Percentiles rank a stretch among this genome's conserved stretches.
Evolutionary conservation across 2,329 filamentous ascomycete species (phyloP).

Genomic region (Colletotrichum higginsianum): DNA sequence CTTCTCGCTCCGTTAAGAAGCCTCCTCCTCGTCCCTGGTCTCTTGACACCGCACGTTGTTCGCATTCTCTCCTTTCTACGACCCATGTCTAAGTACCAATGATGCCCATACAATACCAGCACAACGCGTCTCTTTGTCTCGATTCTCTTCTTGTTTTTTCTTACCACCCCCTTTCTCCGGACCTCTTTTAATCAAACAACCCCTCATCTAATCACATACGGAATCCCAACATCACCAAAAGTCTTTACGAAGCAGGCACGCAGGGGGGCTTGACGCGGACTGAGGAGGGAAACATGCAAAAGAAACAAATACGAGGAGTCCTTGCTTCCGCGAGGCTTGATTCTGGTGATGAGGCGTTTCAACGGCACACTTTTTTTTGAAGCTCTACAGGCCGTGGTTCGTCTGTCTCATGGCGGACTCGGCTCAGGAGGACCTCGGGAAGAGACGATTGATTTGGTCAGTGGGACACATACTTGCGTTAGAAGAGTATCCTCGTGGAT

Average conservation of each 20-base stretch:
- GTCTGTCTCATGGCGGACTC: constrained; percentile 21
- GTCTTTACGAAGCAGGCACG: constrained; percentile 56
- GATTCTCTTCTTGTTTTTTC: constrained; percentile 43
- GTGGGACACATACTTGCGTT: constrained; percentile 34
- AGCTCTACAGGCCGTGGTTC: constrained; percentile 32
- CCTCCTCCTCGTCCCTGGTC: constrained; percentile 20
- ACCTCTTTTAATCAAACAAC: constrained; percentile 43
- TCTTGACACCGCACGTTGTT: constrained; percentile 32
- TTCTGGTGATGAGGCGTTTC: constrained; percentile 42
- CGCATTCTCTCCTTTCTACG: constrained; percentile 54
- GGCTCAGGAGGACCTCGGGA: constrained; percentile 42
- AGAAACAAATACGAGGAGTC: constrained; percentile 37
- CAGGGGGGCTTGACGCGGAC: constrained; percentile 51
- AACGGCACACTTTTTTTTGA: constrained; percentile 39
- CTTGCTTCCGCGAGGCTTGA: constrained; percentile 43
- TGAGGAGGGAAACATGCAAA: constrained; percentile 45
- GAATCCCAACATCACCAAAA: constrained; percentile 54
- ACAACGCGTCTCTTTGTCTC: constrained; percentile 65
- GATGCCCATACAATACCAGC: constrained; percentile 73
- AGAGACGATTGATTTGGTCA: constrained; percentile 41
- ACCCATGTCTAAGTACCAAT: constrained; percentile 71
- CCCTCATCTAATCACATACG: constrained; percentile 44
- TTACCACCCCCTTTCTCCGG: constrained; percentile 42
- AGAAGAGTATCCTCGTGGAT: constrained; percentile 39
- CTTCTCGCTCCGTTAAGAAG: constrained; percentile 92